Evolutionary conservation across 306 rosid species (phyloP).

Genomic region (Cicer pinnatifidum): DNA sequence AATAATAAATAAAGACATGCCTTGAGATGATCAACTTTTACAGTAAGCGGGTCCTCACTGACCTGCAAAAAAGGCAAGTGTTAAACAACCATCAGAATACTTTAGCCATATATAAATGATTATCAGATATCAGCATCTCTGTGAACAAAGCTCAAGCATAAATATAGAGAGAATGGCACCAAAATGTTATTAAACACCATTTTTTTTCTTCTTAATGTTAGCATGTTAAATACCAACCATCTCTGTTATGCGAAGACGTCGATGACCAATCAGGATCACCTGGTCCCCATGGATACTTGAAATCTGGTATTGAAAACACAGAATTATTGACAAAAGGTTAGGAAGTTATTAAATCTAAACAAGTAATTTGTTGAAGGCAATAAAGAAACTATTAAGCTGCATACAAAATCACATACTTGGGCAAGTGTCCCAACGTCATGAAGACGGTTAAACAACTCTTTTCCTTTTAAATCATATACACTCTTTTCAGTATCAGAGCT

Average conservation of each 20-base stretch:
- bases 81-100: slow-evolving; percentile 22
- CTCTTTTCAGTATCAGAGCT: slow-evolving; percentile 79
- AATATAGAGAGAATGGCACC: slow-evolving; percentile 18
- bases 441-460: slow-evolving; percentile 84
- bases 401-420: slow-evolving; percentile 60
- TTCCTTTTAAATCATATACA: slow-evolving; percentile 74
- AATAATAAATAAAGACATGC: slow-evolving; percentile 49
- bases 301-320: slow-evolving; percentile 59
- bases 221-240: slow-evolving; percentile 63
- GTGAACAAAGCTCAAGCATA: slow-evolving; percentile 34
- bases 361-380: slow-evolving; percentile 28
- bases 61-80: slow-evolving; percentile 59
- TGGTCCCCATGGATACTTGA: slow-evolving; percentile 96
- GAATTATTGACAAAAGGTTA: slow-evolving; percentile 1
- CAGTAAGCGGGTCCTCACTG: slow-evolving; percentile 93
- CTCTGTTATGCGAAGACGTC: slow-evolving; percentile 91
- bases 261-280: slow-evolving; percentile 92
- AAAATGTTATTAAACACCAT: slow-evolving; percentile 21
- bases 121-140: slow-evolving; percentile 27
- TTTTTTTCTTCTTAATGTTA: slow-evolving; percentile 33
- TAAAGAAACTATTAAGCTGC: slow-evolving; percentile 31
- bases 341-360: slow-evolving; percentile 12
- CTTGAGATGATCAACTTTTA: slow-evolving; percentile 99
- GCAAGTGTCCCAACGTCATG: slow-evolving; percentile 99
- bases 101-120: slow-evolving; percentile 28